A percentile compares a stretch with the other conserved stretches of the same genome.
Evolutionary conservation across 495 filamentous ascomycete genomes (phyloP).

Genomic region (Massariosphaeria phaeospora): DNA sequence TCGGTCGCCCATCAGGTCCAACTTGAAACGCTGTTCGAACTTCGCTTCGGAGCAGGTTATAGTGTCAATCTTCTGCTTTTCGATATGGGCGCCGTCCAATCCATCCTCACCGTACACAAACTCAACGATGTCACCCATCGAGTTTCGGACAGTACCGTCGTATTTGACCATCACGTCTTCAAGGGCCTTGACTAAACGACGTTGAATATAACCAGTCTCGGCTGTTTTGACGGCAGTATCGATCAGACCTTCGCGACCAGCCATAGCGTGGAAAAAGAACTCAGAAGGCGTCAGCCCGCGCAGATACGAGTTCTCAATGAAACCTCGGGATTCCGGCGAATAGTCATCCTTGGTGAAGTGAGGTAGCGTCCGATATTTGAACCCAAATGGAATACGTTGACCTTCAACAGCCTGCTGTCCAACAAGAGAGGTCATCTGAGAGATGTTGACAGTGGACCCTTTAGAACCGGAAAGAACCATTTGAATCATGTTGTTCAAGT

Average conservation of each 20-base stretch:
- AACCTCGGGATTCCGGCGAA: constrained; percentile 91
- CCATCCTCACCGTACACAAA: constrained; percentile 98
- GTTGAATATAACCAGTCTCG: constrained; percentile 98
- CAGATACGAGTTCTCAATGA: constrained; percentile 98
- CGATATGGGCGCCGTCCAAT: constrained; percentile 82
- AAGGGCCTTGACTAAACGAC: constrained; percentile 93
- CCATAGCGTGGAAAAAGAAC: constrained; percentile 99
- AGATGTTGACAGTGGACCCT: constrained; percentile 97
- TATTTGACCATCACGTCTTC: constrained; percentile 98
- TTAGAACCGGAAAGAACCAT: constrained; percentile 97
- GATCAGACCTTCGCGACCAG: constrained; percentile 98
- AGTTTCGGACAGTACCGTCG: constrained; percentile 95
- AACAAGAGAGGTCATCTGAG: constrained; percentile 96
- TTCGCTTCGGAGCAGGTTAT: constrained; percentile 66
- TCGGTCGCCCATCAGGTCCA: constrained; percentile 86
- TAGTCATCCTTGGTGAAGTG: constrained; percentile 99
- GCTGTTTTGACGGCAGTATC: constrained; percentile 99
- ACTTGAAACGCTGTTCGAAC: constrained; percentile 72
- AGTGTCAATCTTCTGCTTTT: constrained; percentile 83
- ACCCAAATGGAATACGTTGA: constrained; percentile 98
- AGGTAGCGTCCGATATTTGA: constrained; percentile 94
- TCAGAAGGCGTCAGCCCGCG: constrained; percentile 92
- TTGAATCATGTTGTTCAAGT: constrained; percentile 88
- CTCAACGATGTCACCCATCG: constrained; percentile 92
- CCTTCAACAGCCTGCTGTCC: constrained; percentile 97